Conservation (phyloP, 352 stramenopile species). For the Phytophthora melonis region DNA sequence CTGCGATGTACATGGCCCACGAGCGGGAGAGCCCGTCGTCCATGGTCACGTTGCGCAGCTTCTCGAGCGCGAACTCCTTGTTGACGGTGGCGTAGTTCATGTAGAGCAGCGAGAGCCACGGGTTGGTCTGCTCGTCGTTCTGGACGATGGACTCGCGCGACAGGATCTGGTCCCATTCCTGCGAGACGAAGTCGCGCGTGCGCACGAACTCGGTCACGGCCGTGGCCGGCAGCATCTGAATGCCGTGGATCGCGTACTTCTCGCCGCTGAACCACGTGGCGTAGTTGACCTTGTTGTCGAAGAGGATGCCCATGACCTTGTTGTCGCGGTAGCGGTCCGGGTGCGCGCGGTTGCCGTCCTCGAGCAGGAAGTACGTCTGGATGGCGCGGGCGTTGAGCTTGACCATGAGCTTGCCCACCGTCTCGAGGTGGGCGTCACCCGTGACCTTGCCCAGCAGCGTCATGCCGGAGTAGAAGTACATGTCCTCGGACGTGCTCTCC, state of each 20-base stretch:
- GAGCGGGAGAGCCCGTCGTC: conserved; percentile 80
- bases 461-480: conserved; percentile 60
- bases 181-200: conserved; percentile 54
- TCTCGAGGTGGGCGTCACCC: conserved; percentile 42
- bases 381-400: conserved; percentile 56
- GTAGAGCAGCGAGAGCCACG: conserved; percentile 83
- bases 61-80: conserved; percentile 52
- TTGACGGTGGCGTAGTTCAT: conserved; percentile 83
- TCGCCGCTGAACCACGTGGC: conserved; percentile 77
- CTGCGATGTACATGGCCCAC: conserved; percentile 83
- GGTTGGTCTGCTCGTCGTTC: conserved; percentile 53
- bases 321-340: conserved; percentile 54
- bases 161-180: conserved; percentile 65
- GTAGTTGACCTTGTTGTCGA: conserved; percentile 83
- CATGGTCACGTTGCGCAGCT: conserved; percentile 67
- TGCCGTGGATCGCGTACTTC: conserved; percentile 81
- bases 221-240: conserved; percentile 81
- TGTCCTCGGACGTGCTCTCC: conserved; percentile 62
- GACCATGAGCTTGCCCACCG: conserved; percentile 56
- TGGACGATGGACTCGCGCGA: conserved; percentile 47
- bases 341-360: conserved; percentile 53
- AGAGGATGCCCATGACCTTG: conserved; percentile 78
- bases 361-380: conserved; percentile 61
- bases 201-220: conserved; percentile 69
- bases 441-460: conserved; percentile 49